phyloP scores from a whole-genome alignment of 768 basidiomycete genomes.

The Leucosporidium yakuticum region DNA sequence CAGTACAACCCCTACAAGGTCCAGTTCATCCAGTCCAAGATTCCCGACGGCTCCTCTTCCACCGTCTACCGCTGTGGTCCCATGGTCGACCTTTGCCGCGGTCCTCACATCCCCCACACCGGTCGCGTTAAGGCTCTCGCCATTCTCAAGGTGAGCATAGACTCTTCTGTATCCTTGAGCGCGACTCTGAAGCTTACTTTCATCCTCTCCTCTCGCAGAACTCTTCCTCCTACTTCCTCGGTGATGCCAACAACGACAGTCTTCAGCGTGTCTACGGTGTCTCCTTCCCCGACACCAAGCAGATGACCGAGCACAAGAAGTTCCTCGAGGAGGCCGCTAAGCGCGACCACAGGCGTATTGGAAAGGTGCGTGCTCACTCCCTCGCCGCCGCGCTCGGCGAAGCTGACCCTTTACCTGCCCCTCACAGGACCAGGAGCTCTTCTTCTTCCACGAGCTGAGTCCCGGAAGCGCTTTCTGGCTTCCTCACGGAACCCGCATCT shows the following conservation, averaged over 20 bases:
- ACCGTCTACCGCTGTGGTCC: conserved; percentile 99
- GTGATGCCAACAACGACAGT: conserved; percentile 84
- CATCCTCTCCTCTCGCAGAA: conserved; percentile 53
- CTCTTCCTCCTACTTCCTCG: conserved; percentile 97
- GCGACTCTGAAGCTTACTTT: neutral
- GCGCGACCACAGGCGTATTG: conserved; percentile 93
- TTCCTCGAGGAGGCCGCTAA: conserved; percentile 98
- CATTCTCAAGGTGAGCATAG: conserved; percentile 71
- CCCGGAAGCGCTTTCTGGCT: conserved; percentile 96
- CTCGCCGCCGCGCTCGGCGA: conserved; percentile 3
- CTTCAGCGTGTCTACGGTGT: conserved; percentile 96
- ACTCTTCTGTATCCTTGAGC: neutral
- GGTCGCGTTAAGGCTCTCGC: conserved; percentile 96
- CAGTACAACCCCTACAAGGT: conserved; percentile 99
- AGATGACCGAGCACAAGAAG: conserved; percentile 85
- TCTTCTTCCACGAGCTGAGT: conserved; percentile 95
- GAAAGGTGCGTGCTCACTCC: conserved; percentile 52
- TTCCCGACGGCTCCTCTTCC: conserved; percentile 90
- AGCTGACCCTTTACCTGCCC: conserved; percentile 15
- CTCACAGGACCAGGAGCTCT: conserved; percentile 84
- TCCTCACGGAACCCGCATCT: conserved; percentile 93
- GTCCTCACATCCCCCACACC: conserved; percentile 96
- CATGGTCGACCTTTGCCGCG: conserved; percentile 94
- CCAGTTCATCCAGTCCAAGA: conserved; percentile 88
- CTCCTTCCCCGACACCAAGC: conserved; percentile 97